Conservation (phyloP, 2,329 filamentous ascomycete species). For the Lasiodiplodia sp. region DNA sequence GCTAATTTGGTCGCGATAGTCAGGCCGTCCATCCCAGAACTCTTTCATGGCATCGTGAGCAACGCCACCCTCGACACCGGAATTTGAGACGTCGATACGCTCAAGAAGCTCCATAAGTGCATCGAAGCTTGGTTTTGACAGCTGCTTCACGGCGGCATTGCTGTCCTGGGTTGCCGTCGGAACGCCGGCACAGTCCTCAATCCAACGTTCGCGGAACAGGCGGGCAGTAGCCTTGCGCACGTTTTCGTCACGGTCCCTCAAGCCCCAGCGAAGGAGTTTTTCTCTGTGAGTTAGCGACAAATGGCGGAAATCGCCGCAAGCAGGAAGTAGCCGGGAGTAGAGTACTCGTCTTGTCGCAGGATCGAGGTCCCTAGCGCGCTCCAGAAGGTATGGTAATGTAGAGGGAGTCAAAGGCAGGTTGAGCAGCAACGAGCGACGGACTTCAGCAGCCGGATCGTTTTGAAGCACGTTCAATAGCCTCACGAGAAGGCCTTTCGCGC, state of each 20-base stretch:
- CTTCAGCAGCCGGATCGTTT: conserved; percentile 93
- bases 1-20: conserved; percentile 75
- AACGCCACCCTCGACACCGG: conserved; percentile 87
- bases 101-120: conserved; percentile 89
- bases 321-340: conserved; percentile 85
- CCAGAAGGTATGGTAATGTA: conserved; percentile 85
- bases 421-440: conserved; percentile 83
- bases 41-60: conserved; percentile 93
- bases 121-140: conserved; percentile 66
- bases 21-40: conserved; percentile 92
- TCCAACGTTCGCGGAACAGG: conserved; percentile 95
- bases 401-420: conserved; percentile 87
- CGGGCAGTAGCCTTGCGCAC: conserved; percentile 90
- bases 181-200: conserved; percentile 86
- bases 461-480: conserved; percentile 89
- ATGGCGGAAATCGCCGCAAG: conserved; percentile 91
- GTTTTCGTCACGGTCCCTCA: conserved; percentile 91
- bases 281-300: conserved; percentile 93
- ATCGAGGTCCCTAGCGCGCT: conserved; percentile 89
- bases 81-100: conserved; percentile 90
- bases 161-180: conserved; percentile 65
- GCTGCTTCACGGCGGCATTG: conserved; percentile 49
- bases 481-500: conserved; percentile 73
- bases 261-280: conserved; percentile 92
- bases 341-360: conserved; percentile 82